A percentile compares a stretch with the other conserved stretches of the same genome.
These are phyloP conservation scores for Adansonia madagascariensis DNA, from an alignment of 441 rosid genomes.

Conservation along the genomic window DNA sequence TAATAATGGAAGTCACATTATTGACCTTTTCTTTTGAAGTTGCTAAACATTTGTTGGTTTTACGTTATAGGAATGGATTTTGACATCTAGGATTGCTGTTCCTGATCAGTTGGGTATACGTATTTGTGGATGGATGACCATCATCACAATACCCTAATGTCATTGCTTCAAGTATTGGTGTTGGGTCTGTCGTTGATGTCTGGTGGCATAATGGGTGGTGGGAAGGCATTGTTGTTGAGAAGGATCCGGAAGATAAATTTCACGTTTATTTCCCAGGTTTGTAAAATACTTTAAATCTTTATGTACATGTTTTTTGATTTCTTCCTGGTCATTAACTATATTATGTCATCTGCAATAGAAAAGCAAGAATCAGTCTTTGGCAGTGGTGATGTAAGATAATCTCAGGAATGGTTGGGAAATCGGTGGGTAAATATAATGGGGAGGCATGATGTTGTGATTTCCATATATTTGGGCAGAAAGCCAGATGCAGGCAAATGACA, in stretches of 20 bases:
- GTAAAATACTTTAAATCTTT: conserved; percentile 21
- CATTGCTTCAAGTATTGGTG: conserved; percentile 35
- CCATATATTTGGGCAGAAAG: conserved; percentile 34
- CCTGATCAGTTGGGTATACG: conserved; percentile 58
- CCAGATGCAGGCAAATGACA: conserved; percentile 33
- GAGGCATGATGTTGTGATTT: conserved; percentile 48
- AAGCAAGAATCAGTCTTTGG: conserved; percentile 52
- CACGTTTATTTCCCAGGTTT: conserved; percentile 73
- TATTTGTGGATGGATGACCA: conserved; percentile 68
- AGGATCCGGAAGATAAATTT: conserved; percentile 54
- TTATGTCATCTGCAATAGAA: conserved; percentile 52
- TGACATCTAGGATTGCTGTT: conserved; percentile 55
- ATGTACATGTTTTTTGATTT: background rate
- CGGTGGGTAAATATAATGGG: conserved; percentile 49
- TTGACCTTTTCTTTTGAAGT: background rate
- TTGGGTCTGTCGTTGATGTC: conserved; percentile 72
- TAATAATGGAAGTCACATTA: background rate
- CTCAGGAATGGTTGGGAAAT: conserved; percentile 72
- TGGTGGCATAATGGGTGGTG: conserved; percentile 91
- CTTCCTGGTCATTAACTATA: background rate
- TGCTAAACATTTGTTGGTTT: background rate
- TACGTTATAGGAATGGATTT: conserved; percentile 73
- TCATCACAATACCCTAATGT: conserved; percentile 23
- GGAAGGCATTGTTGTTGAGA: conserved; percentile 71
- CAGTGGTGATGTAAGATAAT: conserved; percentile 51